Evolutionary conservation across 2,329 filamentous ascomycete species (phyloP).

Genomic region (Phialocephala sp.): DNA sequence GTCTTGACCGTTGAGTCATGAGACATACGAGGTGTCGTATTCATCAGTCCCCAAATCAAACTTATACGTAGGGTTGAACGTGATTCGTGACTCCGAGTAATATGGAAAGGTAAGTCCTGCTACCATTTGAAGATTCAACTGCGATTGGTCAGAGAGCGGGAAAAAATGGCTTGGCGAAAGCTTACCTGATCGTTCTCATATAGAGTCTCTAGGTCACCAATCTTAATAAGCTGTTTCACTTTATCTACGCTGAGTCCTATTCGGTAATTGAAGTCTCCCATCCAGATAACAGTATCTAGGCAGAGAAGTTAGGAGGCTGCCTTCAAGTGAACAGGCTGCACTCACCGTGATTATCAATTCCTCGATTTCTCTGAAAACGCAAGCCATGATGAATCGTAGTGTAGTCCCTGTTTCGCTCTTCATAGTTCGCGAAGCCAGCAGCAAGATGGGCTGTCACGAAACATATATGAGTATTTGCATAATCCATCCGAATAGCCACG

Average conservation of each 20-base stretch:
- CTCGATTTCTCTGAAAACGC: slow-evolving; percentile 86
- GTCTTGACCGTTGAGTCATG: neutral
- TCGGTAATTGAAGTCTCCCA: slow-evolving; percentile 98
- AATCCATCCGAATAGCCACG: slow-evolving; percentile 94
- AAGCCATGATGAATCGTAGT: slow-evolving; percentile 69
- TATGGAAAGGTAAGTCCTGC: slow-evolving; percentile 87
- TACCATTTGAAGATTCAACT: slow-evolving; percentile 96
- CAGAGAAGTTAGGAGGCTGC: slow-evolving; percentile 34
- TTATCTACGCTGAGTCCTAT: slow-evolving; percentile 84
- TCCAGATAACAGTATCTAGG: slow-evolving; percentile 80
- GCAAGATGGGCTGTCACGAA: slow-evolving; percentile 97
- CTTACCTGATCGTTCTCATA: slow-evolving; percentile 89
- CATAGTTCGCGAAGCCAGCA: slow-evolving; percentile 94
- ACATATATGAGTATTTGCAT: slow-evolving; percentile 89
- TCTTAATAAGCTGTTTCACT: slow-evolving; percentile 75
- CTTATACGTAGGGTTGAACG: slow-evolving; percentile 93
- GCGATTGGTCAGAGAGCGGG: slow-evolving; percentile 1
- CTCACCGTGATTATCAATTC: slow-evolving; percentile 87
- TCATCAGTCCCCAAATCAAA: slow-evolving; percentile 87
- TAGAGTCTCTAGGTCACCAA: slow-evolving; percentile 74
- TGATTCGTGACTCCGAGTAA: slow-evolving; percentile 89
- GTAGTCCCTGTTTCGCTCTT: slow-evolving; percentile 96
- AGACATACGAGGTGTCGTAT: slow-evolving; percentile 85
- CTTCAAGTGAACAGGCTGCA: neutral
- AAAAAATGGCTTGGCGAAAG: neutral